Evolutionary conservation across 2,329 filamentous ascomycete genomes (phyloP), one percentile per base, ranked within the genome.

Genomic region (Polychaeton citri): DNA sequence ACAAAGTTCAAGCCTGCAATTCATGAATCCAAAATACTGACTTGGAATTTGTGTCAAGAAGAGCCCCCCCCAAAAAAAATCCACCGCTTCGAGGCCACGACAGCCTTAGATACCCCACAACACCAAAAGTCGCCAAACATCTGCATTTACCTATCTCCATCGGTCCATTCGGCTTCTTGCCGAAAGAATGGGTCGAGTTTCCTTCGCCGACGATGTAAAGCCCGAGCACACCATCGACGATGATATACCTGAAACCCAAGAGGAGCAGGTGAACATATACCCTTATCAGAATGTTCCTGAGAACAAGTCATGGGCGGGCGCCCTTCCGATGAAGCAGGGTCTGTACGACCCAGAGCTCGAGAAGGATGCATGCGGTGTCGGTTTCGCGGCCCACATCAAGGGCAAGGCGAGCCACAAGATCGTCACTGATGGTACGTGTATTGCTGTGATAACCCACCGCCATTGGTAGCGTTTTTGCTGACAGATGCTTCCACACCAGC

Each of bases 311-410:
- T 92, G 90, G 90, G 90, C 88, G 53, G 84, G 87, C 57, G 82
- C 88, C 58, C 75, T 98, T 53, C 90, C 90, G 56, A 76, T 92
- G 74, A 93, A 93, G 77, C 88, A 96, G 78, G 90, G 88, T 72
- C 76, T 98, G 35, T 98, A 98, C 60, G 87, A 96, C 66, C 90
- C 90, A 44, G 77, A 79, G 60, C 76, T 92, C 46, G 90, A 96
- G 67, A 96, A 96, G 64, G 90, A 98, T 87, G 87, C 90, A 50
- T 98, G 90, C 59, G 90, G 90, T 82, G 90, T 98, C 55, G 90
- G 90, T 61, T 98, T 98, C 65, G 85, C 88, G 64, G 93, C 88
- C 68, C 83, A 96, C 63, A 96, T 96, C 64, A 96, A 96, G 71
- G 90, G 90, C 69, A 81, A 83, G 63, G 64, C 87, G 44, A 96